Evolutionary conservation across 228 moss, liverwort and hornwort genomes (phyloP).

Genomic region (Sphagnum magellanicum): DNA sequence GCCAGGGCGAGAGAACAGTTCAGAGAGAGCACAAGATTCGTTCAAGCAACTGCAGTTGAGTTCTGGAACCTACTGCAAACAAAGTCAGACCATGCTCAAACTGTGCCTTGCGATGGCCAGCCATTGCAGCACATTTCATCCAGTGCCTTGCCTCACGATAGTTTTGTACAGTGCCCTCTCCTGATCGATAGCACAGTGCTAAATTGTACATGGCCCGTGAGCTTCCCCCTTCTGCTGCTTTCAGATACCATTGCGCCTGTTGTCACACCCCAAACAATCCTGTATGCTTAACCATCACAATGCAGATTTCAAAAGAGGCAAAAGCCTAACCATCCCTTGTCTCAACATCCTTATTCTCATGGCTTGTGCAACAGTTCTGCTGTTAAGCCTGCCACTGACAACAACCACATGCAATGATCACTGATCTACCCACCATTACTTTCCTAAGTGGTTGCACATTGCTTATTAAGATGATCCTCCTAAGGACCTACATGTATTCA

Average conservation of each 20-base stretch:
- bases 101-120: slow-evolving; percentile 74
- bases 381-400: neutral
- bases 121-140: slow-evolving; percentile 78
- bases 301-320: too few species aligned
- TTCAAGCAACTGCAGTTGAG: neutral
- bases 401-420: neutral
- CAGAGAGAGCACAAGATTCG: too few species aligned
- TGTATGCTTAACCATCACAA: too few species aligned
- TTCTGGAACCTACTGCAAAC: slow-evolving; percentile 45
- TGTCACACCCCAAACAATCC: neutral
- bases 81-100: slow-evolving; percentile 70
- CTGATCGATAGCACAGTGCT: slow-evolving; percentile 58
- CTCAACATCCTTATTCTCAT: neutral
- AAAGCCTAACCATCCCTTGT: neutral
- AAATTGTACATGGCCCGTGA: slow-evolving; percentile 71
- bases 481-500: too few species aligned
- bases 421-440: neutral
- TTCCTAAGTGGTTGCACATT: too few species aligned
- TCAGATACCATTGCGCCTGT: slow-evolving; percentile 72
- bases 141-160: slow-evolving; percentile 62
- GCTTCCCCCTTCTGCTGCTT: slow-evolving; percentile 72
- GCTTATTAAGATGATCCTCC: too few species aligned
- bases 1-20: too few species aligned
- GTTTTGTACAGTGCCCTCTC: slow-evolving; percentile 48
- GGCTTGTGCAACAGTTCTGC: neutral